Conservation (phyloP, 306 rosid species). For the Cicer pinnatifidum region DNA sequence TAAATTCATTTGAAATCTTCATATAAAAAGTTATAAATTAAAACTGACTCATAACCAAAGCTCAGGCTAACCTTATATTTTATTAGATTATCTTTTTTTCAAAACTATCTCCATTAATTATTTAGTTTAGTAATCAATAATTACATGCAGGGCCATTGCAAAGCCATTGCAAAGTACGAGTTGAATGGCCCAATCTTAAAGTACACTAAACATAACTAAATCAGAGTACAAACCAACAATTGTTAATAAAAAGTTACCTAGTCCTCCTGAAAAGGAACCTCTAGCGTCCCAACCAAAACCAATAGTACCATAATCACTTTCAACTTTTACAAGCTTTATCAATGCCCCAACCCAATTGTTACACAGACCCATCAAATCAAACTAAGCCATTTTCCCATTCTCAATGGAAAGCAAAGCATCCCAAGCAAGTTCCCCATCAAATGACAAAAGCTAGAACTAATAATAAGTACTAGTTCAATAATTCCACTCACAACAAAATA, state of each 20-base stretch:
- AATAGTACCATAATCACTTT: slow-evolving; percentile 46
- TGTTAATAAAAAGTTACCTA: slow-evolving; percentile 46
- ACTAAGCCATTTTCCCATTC: slow-evolving; percentile 59
- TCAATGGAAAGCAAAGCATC: slow-evolving; percentile 61
- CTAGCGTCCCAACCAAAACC: slow-evolving; percentile 54
- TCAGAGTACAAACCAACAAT: slow-evolving; percentile 45
- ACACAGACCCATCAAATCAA: slow-evolving; percentile 72
- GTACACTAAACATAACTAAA: slow-evolving; percentile 5
- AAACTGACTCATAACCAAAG: too few relatives aligned
- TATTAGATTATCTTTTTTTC: too few relatives aligned
- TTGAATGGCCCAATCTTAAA: slow-evolving; percentile 18
- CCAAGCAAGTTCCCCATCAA: slow-evolving; percentile 60
- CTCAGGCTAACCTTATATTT: too few relatives aligned
- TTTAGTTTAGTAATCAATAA: neutral
- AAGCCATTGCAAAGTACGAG: neutral
- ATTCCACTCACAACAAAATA: slow-evolving; percentile 37
- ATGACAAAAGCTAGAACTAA: too few relatives aligned
- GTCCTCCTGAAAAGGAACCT: slow-evolving; percentile 52
- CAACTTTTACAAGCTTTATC: slow-evolving; percentile 54
- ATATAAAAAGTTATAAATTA: too few relatives aligned
- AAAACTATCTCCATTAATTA: neutral
- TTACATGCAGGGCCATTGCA: neutral
- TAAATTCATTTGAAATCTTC: too few relatives aligned
- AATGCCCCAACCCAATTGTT: slow-evolving; percentile 62
- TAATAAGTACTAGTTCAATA: neutral